These are phyloP conservation scores for Prunus armeniaca DNA, from an alignment of 306 rosid species.

Conservation along the genomic window DNA sequence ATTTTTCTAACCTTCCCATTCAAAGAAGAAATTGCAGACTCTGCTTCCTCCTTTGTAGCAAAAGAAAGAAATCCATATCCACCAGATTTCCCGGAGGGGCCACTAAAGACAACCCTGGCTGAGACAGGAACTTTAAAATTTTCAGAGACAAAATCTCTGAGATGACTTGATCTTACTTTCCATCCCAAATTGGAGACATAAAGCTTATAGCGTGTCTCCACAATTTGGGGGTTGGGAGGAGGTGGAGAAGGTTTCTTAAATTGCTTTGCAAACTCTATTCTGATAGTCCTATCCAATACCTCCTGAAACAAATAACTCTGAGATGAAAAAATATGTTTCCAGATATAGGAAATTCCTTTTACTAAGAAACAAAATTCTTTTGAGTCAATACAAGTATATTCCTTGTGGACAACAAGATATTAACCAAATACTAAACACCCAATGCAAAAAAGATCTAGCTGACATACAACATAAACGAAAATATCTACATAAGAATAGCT, in stretches of 20 bases:
- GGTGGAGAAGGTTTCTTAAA: constrained; percentile 71
- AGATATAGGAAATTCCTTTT: neutral
- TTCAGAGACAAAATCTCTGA: constrained; percentile 58
- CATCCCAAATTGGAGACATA: constrained; percentile 77
- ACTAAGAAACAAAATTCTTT: neutral
- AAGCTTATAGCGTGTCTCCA: constrained; percentile 59
- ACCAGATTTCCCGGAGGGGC: constrained; percentile 56
- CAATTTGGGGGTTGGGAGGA: constrained; percentile 41
- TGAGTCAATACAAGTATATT: neutral
- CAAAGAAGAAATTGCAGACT: constrained; percentile 65
- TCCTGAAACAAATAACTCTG: constrained; percentile 42
- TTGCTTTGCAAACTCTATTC: constrained; percentile 63
- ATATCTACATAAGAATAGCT: neutral
- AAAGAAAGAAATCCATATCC: constrained; percentile 91
- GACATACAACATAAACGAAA: constrained; percentile 1
- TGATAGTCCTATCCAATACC: constrained; percentile 61
- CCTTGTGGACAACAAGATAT: neutral
- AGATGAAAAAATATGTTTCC: constrained; percentile 5
- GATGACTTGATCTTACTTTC: constrained; percentile 77
- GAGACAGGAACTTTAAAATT: constrained; percentile 69
- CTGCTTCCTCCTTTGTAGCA: constrained; percentile 70
- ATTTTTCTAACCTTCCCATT: constrained; percentile 64
- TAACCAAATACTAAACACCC: neutral
- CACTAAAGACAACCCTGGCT: constrained; percentile 78
- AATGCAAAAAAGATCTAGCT: neutral